Conservation (phyloP, 345 rosid species). For the Turritis glabra region DNA sequence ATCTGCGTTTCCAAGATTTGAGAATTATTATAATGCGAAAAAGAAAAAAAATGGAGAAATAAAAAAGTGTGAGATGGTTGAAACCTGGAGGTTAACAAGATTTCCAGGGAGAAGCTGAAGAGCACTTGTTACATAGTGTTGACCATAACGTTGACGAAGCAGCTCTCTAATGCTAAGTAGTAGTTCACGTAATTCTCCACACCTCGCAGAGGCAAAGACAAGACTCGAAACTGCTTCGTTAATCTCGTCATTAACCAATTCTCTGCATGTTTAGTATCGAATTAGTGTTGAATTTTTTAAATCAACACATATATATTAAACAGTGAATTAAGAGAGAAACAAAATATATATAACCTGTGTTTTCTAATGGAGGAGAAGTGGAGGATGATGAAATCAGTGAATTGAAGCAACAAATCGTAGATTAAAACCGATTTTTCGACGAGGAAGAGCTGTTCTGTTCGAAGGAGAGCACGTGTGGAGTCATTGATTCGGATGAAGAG, state of each 20-base stretch:
- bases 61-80: background rate
- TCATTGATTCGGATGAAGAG: conserved; percentile 61
- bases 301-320: background rate
- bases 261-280: conserved; percentile 43
- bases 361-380: conserved; percentile 60
- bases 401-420: conserved; percentile 60
- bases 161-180: conserved; percentile 53
- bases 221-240: conserved; percentile 91
- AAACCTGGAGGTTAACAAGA: conserved; percentile 73
- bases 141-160: conserved; percentile 71
- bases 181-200: conserved; percentile 84
- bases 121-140: conserved; percentile 48
- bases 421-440: conserved; percentile 51
- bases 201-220: conserved; percentile 78
- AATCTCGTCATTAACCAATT: conserved; percentile 58
- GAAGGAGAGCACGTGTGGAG: conserved; percentile 47
- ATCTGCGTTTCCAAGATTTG: conserved; percentile 39
- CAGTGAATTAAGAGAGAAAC: background rate
- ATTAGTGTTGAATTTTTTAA: background rate
- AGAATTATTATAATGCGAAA: background rate
- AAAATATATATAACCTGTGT: conserved; percentile 48
- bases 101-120: conserved; percentile 63
- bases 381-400: conserved; percentile 58
- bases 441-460: conserved; percentile 62
- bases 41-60: background rate